These are phyloP conservation scores for Pinus tabuliformis DNA, from an alignment of 75 land plant species.

Conservation along the genomic window DNA sequence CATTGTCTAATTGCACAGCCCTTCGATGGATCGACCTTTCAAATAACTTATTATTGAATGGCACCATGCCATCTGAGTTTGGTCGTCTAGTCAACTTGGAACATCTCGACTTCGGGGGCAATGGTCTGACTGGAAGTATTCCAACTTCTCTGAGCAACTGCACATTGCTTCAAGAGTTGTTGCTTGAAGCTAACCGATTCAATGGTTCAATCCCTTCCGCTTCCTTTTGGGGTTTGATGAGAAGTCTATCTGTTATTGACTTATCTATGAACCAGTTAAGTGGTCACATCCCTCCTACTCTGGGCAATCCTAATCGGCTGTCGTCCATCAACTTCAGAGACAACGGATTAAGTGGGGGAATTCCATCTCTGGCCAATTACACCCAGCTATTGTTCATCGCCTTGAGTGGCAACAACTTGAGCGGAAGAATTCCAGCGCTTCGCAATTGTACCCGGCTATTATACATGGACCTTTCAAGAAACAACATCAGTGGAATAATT, in stretches of 20 bases:
- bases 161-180: too few relatives aligned
- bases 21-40: slow-evolving; percentile 51
- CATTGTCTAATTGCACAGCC: slow-evolving; percentile 13
- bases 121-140: slow-evolving; percentile 40
- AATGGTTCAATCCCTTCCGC: too few relatives aligned
- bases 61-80: slow-evolving; percentile 42
- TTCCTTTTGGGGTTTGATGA: too few relatives aligned
- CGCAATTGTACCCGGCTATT: too few relatives aligned
- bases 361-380: slow-evolving; percentile 1
- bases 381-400: slow-evolving; percentile 1
- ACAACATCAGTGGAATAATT: too few relatives aligned
- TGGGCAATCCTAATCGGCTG: neutral
- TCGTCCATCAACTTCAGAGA: neutral
- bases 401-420: slow-evolving; percentile 14
- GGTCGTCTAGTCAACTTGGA: slow-evolving; percentile 16
- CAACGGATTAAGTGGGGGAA: neutral
- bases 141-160: too few relatives aligned
- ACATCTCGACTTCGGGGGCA: slow-evolving; percentile 29
- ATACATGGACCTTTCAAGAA: too few relatives aligned
- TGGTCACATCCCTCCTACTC: too few relatives aligned
- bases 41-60: slow-evolving; percentile 35
- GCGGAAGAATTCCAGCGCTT: too few relatives aligned
- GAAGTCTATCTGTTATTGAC: too few relatives aligned
- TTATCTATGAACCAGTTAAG: too few relatives aligned
- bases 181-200: too few relatives aligned